Percentiles rank a stretch among this genome's conserved stretches.
Conservation (phyloP, 2,329 filamentous ascomycete species). For the Venturia asperata region DNA sequence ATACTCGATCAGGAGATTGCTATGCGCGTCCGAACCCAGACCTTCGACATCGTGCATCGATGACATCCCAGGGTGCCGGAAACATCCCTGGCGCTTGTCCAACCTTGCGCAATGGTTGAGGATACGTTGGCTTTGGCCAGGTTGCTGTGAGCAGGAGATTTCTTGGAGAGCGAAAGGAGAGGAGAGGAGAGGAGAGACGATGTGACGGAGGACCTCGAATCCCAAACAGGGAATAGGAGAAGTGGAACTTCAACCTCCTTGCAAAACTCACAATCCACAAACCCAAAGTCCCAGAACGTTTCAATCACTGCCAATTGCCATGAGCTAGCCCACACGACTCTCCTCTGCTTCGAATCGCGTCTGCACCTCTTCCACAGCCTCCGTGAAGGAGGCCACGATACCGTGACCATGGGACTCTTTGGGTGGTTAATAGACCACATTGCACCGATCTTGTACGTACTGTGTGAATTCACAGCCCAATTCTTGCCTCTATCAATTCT, state of each 20-base stretch:
- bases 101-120: neutral
- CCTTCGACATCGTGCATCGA: neutral
- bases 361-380: constrained; percentile 4
- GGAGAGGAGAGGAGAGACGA: neutral
- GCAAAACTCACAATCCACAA: neutral
- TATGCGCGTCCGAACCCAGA: neutral
- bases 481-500: neutral
- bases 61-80: neutral
- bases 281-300: neutral
- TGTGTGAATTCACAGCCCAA: neutral
- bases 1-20: neutral
- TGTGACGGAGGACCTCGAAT: neutral
- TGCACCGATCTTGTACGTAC: constrained; percentile 33
- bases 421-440: constrained; percentile 31
- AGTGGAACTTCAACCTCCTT: neutral
- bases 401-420: constrained; percentile 31
- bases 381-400: constrained; percentile 2
- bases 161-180: neutral
- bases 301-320: neutral
- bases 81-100: neutral
- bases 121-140: neutral
- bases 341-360: neutral
- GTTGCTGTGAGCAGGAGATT: neutral
- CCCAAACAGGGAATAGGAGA: no score
- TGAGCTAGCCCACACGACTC: neutral